Base-by-base conservation (phyloP, 2,329 filamentous ascomycete species). In the Gyromitra esculenta region DNA sequence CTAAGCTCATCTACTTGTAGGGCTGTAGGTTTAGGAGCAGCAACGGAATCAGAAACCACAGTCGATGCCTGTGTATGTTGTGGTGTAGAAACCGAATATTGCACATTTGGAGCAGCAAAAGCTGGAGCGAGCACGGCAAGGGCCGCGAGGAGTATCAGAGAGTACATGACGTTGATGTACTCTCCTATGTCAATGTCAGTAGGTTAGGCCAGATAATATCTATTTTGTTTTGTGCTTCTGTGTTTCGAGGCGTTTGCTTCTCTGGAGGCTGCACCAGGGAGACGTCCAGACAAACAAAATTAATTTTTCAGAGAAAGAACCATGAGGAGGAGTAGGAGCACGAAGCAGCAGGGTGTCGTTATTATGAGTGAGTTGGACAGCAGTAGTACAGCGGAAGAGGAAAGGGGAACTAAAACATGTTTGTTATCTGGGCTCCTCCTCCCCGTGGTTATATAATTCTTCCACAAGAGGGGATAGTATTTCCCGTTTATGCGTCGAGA, bases 331-430 rank as follows among this genome's bases (percentile, higher is more conserved):
- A 2, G 18, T 21, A 21, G 11, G 31, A 13, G 13, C 7, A 48
- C 37, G 5, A 37, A 8, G 35, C n/a, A n/a, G 37, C 9, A 21
- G 31, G 11, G n/a, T 11, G 25, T 21, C 21, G 65, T 25, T 62
- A 70, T 70, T 74, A 69, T 70, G 56, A 25, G 31, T 8, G 39
- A 37, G 3, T 13, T 6, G 39, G 15, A 18, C 1, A 15, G 6
- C 25, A 31, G 9, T n/a, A 59, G 31, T 2, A 52, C 37, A 43
- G 15, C 41, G 21, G 41, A 18, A 25, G n/a, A 43, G 13, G 52
- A 52, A 70, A 52, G 64, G 65, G 39, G 41, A 62, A 45, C n/a
- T 64, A 64, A 64, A 64, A 64, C 67, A 68, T 68, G 31, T 57
- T 8, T 37, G 13, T 15, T 45, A 45, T 45, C 15, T 35, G 54